Base-by-base conservation (phyloP, 305 asterid species). In the Rubia tinctorum region DNA sequence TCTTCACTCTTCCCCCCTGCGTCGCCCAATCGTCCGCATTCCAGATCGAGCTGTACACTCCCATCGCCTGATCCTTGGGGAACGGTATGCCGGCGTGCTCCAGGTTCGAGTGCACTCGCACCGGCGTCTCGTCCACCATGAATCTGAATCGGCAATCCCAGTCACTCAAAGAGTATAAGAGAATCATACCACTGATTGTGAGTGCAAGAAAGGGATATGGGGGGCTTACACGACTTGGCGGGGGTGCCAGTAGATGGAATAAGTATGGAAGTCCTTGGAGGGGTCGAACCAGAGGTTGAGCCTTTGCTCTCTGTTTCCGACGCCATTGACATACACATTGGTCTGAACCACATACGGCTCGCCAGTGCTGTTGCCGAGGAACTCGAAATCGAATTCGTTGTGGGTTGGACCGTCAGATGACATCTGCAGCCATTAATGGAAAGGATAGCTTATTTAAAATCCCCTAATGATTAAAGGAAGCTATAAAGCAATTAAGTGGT, bases 1-100 rank as follows among this genome's bases (percentile, higher is more conserved):
- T 93, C 83, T 93, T 91, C 1, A 93, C 92, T 14, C 83, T 72
- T 0, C 98, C 98, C 0, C 98, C 98, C 68, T 93, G 98, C 0
- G 98, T 93, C 10, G 98, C 98, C 98, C 98, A 91, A 63, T 93
- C 98, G 55, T 93, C 98, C 0, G 98, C 98, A 55, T 93, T 93
- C 98, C 98, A 93, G 10, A 93, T 91, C 0, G 98, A 93, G 82
- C 97, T 93, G 75, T 93, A 93, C 0, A 93, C 91, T 0, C 94
- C 96, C 98, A 93, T 91, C 23, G 96, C 79, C 79, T 93, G 98
- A 71, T 91, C 96, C 76, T 85, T 91, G 2, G 98, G 98, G 9
- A 68, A 93, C 1, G 98, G 96, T 18, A 93, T 82, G 9, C 97
- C 98, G 43, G 69, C 90, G 77, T 93, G 91, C 77, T 93, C 98